These are phyloP conservation scores for Scutellaria baicalensis DNA, from an alignment of 257 asterid species.

Conservation along the genomic window DNA sequence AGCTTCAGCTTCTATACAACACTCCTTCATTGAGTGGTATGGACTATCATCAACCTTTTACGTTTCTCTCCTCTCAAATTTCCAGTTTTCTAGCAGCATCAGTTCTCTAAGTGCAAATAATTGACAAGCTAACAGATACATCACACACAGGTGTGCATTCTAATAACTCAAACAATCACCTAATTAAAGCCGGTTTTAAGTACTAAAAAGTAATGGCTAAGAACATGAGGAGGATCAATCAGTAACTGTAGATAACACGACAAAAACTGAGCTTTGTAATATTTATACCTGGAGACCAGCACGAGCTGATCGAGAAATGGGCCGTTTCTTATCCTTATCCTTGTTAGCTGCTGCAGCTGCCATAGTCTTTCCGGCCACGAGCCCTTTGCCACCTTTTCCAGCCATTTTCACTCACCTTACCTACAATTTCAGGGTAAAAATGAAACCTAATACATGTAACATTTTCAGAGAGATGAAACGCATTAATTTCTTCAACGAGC, in stretches of 20 bases:
- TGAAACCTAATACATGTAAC: not conserved
- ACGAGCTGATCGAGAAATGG: conserved; percentile 58
- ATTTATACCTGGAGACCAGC: conserved; percentile 69
- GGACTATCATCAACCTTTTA: not conserved
- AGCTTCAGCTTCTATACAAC: no score
- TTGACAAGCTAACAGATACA: not conserved
- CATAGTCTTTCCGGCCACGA: conserved; percentile 65
- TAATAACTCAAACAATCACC: no score
- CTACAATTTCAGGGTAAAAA: not conserved
- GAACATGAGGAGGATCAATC: not conserved
- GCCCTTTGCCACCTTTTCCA: conserved; percentile 82
- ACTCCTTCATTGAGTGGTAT: no score
- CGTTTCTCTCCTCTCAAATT: not conserved
- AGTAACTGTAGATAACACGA: not conserved
- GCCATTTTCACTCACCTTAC: conserved; percentile 35
- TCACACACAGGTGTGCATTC: no score
- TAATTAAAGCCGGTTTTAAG: not conserved
- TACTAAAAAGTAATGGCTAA: not conserved
- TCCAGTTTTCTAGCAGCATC: not conserved
- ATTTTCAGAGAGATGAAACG: not conserved
- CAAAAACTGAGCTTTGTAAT: not conserved
- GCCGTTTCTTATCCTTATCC: conserved; percentile 45
- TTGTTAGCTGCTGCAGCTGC: conserved; percentile 51
- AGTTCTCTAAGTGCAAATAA: not conserved
- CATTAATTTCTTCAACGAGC: not conserved